Base-by-base conservation (phyloP, 495 filamentous ascomycete genomes). In the Lasiosphaeriaceae sp. region DNA sequence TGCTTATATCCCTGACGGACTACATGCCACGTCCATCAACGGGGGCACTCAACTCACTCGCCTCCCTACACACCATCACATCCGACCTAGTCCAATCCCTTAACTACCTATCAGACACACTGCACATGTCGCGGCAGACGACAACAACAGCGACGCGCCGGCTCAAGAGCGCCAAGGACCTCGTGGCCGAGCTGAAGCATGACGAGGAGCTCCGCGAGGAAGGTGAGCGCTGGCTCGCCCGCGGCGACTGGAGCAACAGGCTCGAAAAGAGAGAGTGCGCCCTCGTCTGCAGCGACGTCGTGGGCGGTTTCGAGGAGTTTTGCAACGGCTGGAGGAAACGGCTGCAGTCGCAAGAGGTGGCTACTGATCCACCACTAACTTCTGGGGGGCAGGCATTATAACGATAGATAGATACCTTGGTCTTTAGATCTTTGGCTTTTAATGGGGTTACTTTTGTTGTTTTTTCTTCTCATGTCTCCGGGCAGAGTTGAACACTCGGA, bases 61-160 rank as follows among this genome's bases (percentile, higher is more conserved):
- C 77, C 31, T 77, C 78, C 34, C 74, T 92, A 11, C 84, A 86
- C 64, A 65, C 78, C n/a, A 75, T 85, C 26, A 96, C 91, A 0
- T 72, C 85, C 22, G 90, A 94, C 43, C 80, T 97, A 16, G 83
- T 90, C 29, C 79, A 86, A 52, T 87, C 90, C 2, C 85, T 98
- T 45, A 88, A 88, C 56, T 84, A 88, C 61, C 79, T 98, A 7
- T 87, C 88, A n/a, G 94, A 98, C 68, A 91, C 89, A 0, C 78
- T 97, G 20, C 92, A 97, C 71, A 96, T 97, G 85, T 87, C 84
- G n/a, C 83, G 90, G 3, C 94, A 98, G 67, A 85, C 89, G 0
- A 92, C 88, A 1, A 85, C 84, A 1, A 85, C 85, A 0, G 94
- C 94, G 11, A 84, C 86, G 3, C 79, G 94, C 29, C 76, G 88